Conservation (phyloP, 1,284 basidiomycete species). For the Moesziomyces parantarcticus region DNA sequence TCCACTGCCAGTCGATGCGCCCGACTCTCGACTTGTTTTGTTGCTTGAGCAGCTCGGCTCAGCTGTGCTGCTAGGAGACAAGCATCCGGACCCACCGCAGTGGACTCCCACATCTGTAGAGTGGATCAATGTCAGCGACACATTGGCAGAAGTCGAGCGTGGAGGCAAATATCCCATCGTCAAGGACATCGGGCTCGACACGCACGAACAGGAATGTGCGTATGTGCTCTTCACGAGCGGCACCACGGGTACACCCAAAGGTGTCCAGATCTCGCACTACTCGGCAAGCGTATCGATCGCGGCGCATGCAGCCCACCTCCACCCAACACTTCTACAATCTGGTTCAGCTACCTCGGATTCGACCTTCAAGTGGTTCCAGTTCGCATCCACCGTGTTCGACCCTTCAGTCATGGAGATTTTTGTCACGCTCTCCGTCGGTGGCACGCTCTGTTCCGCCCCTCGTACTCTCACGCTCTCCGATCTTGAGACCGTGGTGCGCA, state of each 20-base stretch:
- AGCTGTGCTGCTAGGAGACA: constrained; percentile 5
- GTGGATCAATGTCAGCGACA: constrained; percentile 15
- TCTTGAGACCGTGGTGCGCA: constrained; percentile 15
- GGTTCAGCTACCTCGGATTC: neutral
- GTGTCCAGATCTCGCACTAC: constrained; percentile 19
- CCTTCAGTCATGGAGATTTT: constrained; percentile 39
- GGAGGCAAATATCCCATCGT: neutral
- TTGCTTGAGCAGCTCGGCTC: constrained; percentile 9
- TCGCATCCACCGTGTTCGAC: constrained; percentile 37
- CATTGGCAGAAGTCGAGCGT: neutral
- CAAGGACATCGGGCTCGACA: neutral
- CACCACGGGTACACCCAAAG: constrained; percentile 20
- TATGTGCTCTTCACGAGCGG: constrained; percentile 9
- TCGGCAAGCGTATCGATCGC: constrained; percentile 18
- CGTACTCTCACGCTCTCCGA: constrained; percentile 23
- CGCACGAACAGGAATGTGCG: constrained; percentile 12
- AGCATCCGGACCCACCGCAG: constrained; percentile 1
- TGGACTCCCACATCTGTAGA: constrained; percentile 3
- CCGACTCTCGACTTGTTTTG: constrained; percentile 2
- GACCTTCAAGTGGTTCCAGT: constrained; percentile 31
- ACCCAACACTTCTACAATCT: constrained; percentile 6
- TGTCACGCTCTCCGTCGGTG: constrained; percentile 18
- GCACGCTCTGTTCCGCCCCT: constrained; percentile 22
- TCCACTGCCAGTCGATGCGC: constrained; percentile 17
- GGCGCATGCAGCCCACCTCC: constrained; percentile 11